A percentile compares a stretch with the other conserved stretches of the same genome.
Evolutionary conservation across 163 green algal genomes (phyloP).

Genomic region (Prototheca cutis): DNA sequence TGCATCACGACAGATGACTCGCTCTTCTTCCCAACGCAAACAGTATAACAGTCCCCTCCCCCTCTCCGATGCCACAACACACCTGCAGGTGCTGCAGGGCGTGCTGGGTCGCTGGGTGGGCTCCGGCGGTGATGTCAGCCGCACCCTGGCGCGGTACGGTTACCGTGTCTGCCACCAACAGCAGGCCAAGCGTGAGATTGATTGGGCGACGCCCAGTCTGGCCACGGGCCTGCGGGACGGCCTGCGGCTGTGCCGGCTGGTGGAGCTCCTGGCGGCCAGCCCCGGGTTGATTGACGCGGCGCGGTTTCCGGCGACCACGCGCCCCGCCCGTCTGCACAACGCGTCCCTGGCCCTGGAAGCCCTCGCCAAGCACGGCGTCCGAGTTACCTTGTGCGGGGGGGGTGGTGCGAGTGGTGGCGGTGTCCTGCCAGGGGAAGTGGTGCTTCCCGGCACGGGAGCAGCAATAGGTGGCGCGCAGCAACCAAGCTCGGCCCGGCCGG

Average conservation of each 20-base stretch:
- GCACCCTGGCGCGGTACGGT: constrained; percentile 50
- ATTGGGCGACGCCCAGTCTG: constrained; percentile 53
- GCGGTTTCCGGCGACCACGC: constrained; percentile 35
- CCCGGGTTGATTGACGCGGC: constrained; percentile 16
- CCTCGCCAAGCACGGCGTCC: constrained; percentile 7
- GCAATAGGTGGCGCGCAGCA: too few relatives aligned
- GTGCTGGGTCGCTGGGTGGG: constrained; percentile 44
- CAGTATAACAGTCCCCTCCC: too few relatives aligned
- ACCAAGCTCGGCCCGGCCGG: constrained; percentile 1
- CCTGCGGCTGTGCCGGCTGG: constrained; percentile 63
- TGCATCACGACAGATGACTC: too few relatives aligned
- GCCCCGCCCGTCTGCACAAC: constrained; percentile 46
- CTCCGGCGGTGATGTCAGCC: constrained; percentile 56
- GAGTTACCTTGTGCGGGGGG: too few relatives aligned
- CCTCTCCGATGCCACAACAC: too few relatives aligned
- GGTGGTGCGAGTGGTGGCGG: too few relatives aligned
- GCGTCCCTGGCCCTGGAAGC: constrained; percentile 37
- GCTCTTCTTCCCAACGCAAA: too few relatives aligned
- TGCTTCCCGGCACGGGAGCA: too few relatives aligned
- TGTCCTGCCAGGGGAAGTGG: not conserved
- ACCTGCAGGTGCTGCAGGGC: constrained; percentile 31
- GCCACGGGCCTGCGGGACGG: constrained; percentile 70
- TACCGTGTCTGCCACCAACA: constrained; percentile 58
- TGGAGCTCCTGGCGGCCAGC: constrained; percentile 41
- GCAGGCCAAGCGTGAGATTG: constrained; percentile 48